Conservation (phyloP, 2,329 filamentous ascomycete species). For the Cucurbitaria berberidis region DNA sequence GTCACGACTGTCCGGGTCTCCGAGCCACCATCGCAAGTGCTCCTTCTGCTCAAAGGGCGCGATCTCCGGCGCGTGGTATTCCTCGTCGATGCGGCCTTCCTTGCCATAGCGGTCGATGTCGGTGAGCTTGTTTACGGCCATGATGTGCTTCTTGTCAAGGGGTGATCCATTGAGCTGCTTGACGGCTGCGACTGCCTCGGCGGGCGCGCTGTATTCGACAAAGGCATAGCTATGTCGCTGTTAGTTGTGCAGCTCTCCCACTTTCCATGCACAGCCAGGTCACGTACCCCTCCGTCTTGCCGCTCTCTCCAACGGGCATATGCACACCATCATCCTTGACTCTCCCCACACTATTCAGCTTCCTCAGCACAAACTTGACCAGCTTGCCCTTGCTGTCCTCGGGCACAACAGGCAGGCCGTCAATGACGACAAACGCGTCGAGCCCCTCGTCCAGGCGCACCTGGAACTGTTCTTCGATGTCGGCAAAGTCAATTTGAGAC, state of each 20-base stretch:
- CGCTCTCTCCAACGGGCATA: conserved; percentile 91
- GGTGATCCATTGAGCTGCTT: conserved; percentile 85
- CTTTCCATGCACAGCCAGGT: conserved; percentile 37
- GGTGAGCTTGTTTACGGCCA: conserved; percentile 96
- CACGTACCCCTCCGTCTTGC: conserved; percentile 81
- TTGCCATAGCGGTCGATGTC: conserved; percentile 96
- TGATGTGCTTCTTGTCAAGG: conserved; percentile 95
- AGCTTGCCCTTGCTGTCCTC: conserved; percentile 94
- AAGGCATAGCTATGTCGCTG: conserved; percentile 78
- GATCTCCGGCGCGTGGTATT: conserved; percentile 81
- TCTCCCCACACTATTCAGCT: conserved; percentile 83
- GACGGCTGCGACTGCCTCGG: conserved; percentile 86
- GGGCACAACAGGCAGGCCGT: conserved; percentile 87
- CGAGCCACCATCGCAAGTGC: conserved; percentile 91
- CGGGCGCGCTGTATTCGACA: conserved; percentile 90
- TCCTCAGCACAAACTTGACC: conserved; percentile 93
- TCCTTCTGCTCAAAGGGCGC: conserved; percentile 90
- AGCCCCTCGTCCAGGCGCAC: conserved; percentile 95
- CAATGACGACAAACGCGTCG: conserved; percentile 94
- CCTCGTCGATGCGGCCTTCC: conserved; percentile 90
- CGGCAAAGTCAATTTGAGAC: conserved; percentile 93
- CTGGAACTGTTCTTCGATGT: conserved; percentile 92
- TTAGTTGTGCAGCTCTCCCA: conserved; percentile 19
- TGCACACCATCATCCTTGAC: conserved; percentile 85
- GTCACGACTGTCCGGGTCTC: conserved; percentile 86